Conservation (phyloP, 768 basidiomycete genomes). For the Boletellus ananas region DNA sequence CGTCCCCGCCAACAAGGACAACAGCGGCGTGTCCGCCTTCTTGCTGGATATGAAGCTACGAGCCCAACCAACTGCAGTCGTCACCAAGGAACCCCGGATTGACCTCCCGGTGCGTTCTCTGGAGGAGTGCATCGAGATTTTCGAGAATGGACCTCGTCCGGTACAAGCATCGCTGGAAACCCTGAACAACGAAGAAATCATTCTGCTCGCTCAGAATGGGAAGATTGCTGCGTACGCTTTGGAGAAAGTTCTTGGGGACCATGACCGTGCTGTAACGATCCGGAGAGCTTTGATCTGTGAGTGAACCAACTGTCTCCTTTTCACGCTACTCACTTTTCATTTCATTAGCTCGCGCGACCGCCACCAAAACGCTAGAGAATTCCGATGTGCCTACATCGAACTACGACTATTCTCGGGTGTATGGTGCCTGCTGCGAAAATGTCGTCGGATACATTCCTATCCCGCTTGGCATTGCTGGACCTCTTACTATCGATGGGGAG, state of each 20-base stretch:
- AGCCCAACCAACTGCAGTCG: slow-evolving; percentile 17
- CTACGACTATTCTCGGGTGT: slow-evolving; percentile 92
- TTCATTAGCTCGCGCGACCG: slow-evolving; percentile 71
- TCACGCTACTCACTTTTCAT: slow-evolving; percentile 8
- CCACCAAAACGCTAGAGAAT: slow-evolving; percentile 76
- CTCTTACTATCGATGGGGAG: slow-evolving; percentile 84
- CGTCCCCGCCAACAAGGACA: slow-evolving; percentile 16
- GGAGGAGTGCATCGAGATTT: slow-evolving; percentile 76
- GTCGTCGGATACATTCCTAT: slow-evolving; percentile 96
- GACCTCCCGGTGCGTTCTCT: slow-evolving; percentile 45
- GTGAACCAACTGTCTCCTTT: slow-evolving; percentile 24
- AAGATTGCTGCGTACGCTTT: slow-evolving; percentile 94
- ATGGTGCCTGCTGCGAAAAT: slow-evolving; percentile 98
- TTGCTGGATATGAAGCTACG: slow-evolving; percentile 34
- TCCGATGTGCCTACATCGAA: slow-evolving; percentile 78
- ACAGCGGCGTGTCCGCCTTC: slow-evolving; percentile 25
- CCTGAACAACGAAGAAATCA: slow-evolving; percentile 89
- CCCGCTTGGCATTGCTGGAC: slow-evolving; percentile 95
- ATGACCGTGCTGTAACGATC: slow-evolving; percentile 82
- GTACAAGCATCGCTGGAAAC: slow-evolving; percentile 52
- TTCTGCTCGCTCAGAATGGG: slow-evolving; percentile 81
- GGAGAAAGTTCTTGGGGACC: slow-evolving; percentile 89
- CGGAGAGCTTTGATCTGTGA: slow-evolving; percentile 87
- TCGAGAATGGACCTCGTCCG: slow-evolving; percentile 67
- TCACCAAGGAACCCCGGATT: slow-evolving; percentile 11